Base-by-base conservation (phyloP, 2,329 filamentous ascomycete species). In the Fusarium domesticum region DNA sequence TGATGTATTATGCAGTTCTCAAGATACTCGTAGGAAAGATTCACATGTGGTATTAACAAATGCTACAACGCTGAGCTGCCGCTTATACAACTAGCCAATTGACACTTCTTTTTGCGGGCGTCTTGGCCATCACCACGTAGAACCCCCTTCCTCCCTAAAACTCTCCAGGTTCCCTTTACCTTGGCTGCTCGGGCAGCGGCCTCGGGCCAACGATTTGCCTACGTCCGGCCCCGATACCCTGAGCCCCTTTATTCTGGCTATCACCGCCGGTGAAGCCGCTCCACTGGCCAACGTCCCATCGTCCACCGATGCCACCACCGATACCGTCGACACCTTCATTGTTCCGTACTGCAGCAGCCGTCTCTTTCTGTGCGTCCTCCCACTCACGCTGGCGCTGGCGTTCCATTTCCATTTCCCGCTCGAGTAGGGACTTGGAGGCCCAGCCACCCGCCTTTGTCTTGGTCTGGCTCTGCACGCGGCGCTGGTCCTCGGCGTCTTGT, bases 351-450 rank as follows among this genome's bases (percentile, higher is more conserved):
- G 78, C 75, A 43, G 75, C 75, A 17, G 80, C 77, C 15, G 81
- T 78, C 53, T 79, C 80, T 59, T 81, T 74, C 66, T 92, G 88
- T 1, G 81, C 73, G 50, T 87, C 81, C 64, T 93, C 87, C 88
- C 88, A 91, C 63, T 91, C 87, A 43, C 75, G 77, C 68, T 91
- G 87, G 12, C 86, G 74, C 69, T 89, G 80, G 7, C 87, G 75
- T 66, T 91, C 87, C 62, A 85, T 74, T 64, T 91, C 86, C 84
- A 90, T 89, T 66, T 91, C 87, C 19, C 84, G 80, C 67, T 90
- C 87, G 2, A 90, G 76, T 8, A 90, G 73, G 0, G 83, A 86
- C 69, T 85, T 87, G 52, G 76, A 76, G 1, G 81, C 81, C 77
- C 77, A 81, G 0, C 79, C 81, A 19, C 72, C 77, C 1, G 81